Conservation (phyloP, 2,329 filamentous ascomycete species). For the Ophiostoma sp. region DNA sequence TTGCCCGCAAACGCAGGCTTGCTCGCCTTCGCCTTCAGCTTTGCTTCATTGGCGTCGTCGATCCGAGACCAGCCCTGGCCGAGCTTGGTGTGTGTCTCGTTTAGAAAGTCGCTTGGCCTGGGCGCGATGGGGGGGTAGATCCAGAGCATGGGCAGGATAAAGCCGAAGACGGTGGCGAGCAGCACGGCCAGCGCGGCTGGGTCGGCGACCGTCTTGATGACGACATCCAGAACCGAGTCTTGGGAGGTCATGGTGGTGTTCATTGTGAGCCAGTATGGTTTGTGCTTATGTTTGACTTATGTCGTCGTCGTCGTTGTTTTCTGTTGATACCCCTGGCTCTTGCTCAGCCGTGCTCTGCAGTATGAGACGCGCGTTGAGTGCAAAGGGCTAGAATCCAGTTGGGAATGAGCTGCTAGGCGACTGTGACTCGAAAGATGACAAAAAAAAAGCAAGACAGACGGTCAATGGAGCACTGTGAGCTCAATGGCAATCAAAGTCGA, state of each 20-base stretch:
- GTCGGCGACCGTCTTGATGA: conserved; percentile 14
- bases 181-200: conserved; percentile 34
- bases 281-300: background rate
- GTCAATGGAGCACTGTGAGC: background rate
- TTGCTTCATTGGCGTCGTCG: conserved; percentile 32
- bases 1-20: background rate
- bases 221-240: background rate
- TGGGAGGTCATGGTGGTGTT: background rate
- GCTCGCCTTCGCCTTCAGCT: background rate
- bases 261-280: background rate
- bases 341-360: no score
- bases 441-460: background rate
- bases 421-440: no score
- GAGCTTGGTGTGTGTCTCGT: conserved; percentile 49
- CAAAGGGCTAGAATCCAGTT: no score
- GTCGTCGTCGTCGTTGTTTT: background rate
- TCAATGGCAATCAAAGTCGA: background rate
- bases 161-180: conserved; percentile 43
- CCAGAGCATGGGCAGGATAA: conserved; percentile 49
- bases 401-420: no score
- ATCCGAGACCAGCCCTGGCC: conserved; percentile 39
- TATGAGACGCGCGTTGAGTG: no score
- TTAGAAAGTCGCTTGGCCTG: conserved; percentile 48
- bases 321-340: no score
- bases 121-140: conserved; percentile 51